Base-by-base conservation (phyloP, 495 filamentous ascomycete species). In the Tuber borchii region DNA sequence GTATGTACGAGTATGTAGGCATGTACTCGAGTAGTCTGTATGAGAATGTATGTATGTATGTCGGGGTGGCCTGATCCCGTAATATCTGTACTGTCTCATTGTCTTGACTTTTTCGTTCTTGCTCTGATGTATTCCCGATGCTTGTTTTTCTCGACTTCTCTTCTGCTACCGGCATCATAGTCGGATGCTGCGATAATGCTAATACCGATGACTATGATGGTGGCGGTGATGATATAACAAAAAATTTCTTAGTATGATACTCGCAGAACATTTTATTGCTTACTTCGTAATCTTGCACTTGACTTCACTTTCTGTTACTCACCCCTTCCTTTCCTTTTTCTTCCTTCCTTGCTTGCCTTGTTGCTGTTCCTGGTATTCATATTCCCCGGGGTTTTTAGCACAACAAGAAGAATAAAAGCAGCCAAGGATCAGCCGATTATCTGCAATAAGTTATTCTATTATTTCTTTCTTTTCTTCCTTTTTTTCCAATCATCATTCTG, bases 251-350 rank as follows among this genome's bases (percentile, higher is more conserved):
- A 65, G 56, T 1, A 65, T 65, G 26, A 19, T 65, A 3, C 26
- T 65, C 12, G 14, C 4, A 65, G 56, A 5, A 26, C 4, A 65
- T 34, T 34, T 31, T 65, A 26, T 65, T 34, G 14, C 56, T 65
- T 31, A 34, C 34, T 65, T 34, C 56, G 26, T 65, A 34, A 34
- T 65, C 26, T 65, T 65, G 56, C 56, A 65, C 56, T 34, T 34
- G 12, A 34, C 56, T 65, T 65, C 56, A 65, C 56, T 65, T 56
- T 26, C 12, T 34, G 26, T 48, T 34, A 71, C 44, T 76, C 46
- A 22, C 61, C 37, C 44, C 22, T 39, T 73, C 44, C 43, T 40
- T 46, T 39, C 20, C 74, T 31, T 56, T 51, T 75, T 69, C 61
- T 75, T 45, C 70, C n/a, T 56, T 56, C 48, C 48, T n/a, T n/a